These are phyloP conservation scores for Metschnikowia vanudenii DNA, from an alignment of 805 yeast genomes.

Conservation along the genomic window DNA sequence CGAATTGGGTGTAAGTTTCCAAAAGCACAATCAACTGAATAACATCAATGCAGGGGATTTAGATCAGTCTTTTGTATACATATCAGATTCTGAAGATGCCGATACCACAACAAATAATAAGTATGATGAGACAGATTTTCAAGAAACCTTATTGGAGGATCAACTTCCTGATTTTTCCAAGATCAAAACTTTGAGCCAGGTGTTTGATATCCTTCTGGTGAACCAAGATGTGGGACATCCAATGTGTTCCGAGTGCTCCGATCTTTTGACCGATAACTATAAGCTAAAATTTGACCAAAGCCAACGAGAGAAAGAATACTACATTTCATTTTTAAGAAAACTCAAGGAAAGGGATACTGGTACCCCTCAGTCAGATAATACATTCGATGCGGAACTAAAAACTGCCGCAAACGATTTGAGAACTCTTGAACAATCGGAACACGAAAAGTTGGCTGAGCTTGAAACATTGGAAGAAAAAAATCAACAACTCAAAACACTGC, in stretches of 20 bases:
- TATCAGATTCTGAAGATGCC: slow-evolving; percentile 22
- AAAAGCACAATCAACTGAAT: slow-evolving; percentile 1
- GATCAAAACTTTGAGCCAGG: slow-evolving; percentile 53
- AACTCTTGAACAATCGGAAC: slow-evolving; percentile 40
- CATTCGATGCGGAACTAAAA: slow-evolving; percentile 7
- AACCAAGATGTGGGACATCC: slow-evolving; percentile 81
- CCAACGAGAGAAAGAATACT: slow-evolving; percentile 74
- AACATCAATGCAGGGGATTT: not conserved
- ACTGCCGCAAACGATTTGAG: slow-evolving; percentile 36
- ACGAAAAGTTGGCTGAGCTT: slow-evolving; percentile 31
- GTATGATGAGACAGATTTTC: slow-evolving; percentile 5
- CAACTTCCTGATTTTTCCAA: slow-evolving; percentile 28
- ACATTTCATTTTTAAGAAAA: slow-evolving; percentile 68
- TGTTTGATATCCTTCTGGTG: slow-evolving; percentile 67
- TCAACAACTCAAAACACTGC: slow-evolving; percentile 46
- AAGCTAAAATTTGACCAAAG: slow-evolving; percentile 69
- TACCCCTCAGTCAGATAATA: slow-evolving; percentile 27
- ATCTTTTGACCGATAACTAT: slow-evolving; percentile 58
- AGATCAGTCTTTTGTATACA: slow-evolving; percentile 18
- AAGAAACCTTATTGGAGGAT: slow-evolving; percentile 5
- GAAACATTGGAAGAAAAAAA: slow-evolving; percentile 42
- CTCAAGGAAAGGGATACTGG: slow-evolving; percentile 45
- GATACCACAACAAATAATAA: slow-evolving; percentile 13
- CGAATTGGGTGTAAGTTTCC: not conserved
- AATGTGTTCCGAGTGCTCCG: slow-evolving; percentile 83